Percentiles rank a stretch among this genome's conserved stretches.
Evolutionary conservation across 2,329 filamentous ascomycete genomes (phyloP).

Genomic region (Cercospora sp.): DNA sequence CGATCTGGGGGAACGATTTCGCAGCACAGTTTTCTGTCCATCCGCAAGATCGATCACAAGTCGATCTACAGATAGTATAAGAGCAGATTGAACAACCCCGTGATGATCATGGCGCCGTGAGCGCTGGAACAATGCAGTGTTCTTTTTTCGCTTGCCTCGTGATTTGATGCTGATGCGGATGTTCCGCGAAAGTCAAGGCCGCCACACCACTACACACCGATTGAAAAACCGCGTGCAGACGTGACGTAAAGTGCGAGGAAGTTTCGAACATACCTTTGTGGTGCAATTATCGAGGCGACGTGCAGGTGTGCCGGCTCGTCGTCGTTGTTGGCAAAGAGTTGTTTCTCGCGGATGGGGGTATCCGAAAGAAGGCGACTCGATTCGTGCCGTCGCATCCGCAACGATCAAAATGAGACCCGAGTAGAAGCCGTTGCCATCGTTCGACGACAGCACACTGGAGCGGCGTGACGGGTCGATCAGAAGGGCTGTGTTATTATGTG

Average conservation of each 20-base stretch:
- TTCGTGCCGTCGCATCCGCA: background rate
- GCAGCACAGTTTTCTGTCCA: background rate
- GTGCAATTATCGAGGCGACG: background rate
- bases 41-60: background rate
- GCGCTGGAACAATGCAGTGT: background rate
- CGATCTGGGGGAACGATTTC: conserved; percentile 2
- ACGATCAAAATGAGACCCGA: conserved; percentile 6
- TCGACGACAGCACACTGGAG: background rate
- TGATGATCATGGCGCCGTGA: background rate
- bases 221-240: background rate
- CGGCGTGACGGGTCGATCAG: background rate
- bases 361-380: background rate
- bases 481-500: conserved; percentile 2
- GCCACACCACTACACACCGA: background rate
- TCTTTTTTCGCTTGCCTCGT: background rate
- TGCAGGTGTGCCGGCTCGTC: background rate
- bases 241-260: background rate
- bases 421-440: conserved; percentile 4
- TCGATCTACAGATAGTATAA: background rate
- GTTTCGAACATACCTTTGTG: background rate
- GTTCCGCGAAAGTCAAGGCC: conserved; percentile 11
- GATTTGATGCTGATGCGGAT: conserved; percentile 16
- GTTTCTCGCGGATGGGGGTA: conserved; percentile 5
- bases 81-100: background rate
- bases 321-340: conserved; percentile 7